Conservation (phyloP, 2,329 filamentous ascomycete genomes). For the Tetracladium maxilliforme region DNA sequence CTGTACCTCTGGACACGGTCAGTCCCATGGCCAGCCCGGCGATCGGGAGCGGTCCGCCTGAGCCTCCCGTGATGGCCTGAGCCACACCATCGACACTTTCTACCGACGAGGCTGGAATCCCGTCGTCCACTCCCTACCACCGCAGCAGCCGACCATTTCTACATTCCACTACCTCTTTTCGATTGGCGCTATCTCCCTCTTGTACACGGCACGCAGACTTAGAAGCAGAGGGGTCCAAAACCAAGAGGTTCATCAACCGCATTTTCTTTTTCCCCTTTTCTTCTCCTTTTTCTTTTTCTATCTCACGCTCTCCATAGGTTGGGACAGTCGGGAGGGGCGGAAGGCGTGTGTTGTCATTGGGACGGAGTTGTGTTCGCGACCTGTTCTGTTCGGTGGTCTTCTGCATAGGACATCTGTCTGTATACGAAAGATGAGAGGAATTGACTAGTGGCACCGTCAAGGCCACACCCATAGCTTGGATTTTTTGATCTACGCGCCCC, state of each 20-base stretch:
- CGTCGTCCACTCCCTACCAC: neutral
- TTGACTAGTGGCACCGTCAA: neutral
- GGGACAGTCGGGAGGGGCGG: neutral
- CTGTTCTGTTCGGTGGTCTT: neutral
- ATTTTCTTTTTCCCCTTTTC: no score
- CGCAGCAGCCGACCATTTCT: neutral
- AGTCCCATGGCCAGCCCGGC: slow-evolving; percentile 23
- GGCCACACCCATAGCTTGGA: neutral
- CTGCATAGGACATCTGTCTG: neutral
- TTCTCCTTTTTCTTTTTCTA: no score
- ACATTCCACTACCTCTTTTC: neutral
- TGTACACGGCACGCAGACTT: neutral
- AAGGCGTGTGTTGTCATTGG: neutral
- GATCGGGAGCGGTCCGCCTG: neutral
- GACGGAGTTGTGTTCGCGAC: neutral
- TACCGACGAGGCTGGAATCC: neutral
- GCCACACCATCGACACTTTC: neutral
- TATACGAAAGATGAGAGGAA: neutral
- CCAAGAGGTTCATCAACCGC: no score
- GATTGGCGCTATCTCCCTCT: neutral
- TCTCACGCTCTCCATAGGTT: neutral
- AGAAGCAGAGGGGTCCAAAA: slow-evolving; percentile 1
- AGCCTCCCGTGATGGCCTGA: neutral
- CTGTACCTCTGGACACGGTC: slow-evolving; percentile 68
- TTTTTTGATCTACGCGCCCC: neutral